phyloP scores from a whole-genome alignment of 2,329 filamentous ascomycete species.

The Pestalotiopsis sp. region DNA sequence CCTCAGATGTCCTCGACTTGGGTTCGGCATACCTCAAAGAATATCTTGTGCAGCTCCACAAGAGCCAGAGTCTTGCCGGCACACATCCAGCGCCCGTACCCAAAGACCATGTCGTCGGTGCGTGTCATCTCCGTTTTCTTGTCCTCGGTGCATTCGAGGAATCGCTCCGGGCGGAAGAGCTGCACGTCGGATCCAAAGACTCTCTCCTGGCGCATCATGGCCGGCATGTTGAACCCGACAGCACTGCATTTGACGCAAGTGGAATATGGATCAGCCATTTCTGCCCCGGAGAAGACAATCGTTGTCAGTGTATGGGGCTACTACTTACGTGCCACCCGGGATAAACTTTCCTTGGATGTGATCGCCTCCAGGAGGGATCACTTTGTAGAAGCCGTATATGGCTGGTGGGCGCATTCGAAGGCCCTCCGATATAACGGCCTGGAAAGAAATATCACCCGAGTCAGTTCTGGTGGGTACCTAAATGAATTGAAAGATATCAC shows the following conservation, averaged over 20 bases:
- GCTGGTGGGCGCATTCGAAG: constrained; percentile 7
- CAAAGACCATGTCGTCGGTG: too few species aligned
- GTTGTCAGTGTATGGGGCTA: neutral
- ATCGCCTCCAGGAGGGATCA: constrained; percentile 5
- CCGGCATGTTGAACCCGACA: constrained; percentile 33
- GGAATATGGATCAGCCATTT: neutral
- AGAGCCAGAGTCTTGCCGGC: constrained; percentile 43
- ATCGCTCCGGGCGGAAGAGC: constrained; percentile 35
- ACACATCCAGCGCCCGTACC: constrained; percentile 40
- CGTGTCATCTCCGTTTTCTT: constrained; percentile 29
- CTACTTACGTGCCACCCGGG: constrained; percentile 30
- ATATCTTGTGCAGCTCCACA: constrained; percentile 45
- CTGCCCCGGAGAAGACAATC: neutral
- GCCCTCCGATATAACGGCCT: constrained; percentile 12
- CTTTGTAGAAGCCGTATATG: constrained; percentile 12
- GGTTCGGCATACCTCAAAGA: constrained; percentile 38
- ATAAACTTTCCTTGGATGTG: constrained; percentile 24
- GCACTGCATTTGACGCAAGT: neutral
- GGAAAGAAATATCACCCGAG: neutral
- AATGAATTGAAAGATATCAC: too few species aligned
- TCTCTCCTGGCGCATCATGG: constrained; percentile 26
- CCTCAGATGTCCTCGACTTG: too few species aligned
- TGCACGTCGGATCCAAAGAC: constrained; percentile 33
- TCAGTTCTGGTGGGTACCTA: neutral
- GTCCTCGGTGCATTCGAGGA: constrained; percentile 28